Base-by-base conservation (phyloP, 805 yeast genomes). In the Dipodascopsis tothii region DNA sequence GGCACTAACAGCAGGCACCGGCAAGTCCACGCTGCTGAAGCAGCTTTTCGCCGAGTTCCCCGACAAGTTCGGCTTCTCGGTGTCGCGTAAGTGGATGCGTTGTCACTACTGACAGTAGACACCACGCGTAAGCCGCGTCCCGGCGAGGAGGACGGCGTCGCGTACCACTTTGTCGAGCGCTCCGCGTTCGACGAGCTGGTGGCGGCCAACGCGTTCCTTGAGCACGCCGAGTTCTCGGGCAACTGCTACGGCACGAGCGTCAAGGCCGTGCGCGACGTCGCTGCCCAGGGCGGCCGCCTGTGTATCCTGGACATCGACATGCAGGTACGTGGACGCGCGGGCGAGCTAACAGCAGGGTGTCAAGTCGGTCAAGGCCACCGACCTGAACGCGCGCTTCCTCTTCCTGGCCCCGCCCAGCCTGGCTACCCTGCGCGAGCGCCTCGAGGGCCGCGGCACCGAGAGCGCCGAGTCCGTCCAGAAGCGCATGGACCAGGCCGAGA, bases 161-260 rank as follows among this genome's bases (percentile, higher is more conserved):
- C 94, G 61, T 92, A 92, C 73, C 80, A 90, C 66, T 92, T 90
- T 63, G 75, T 75, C 43, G 74, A 82, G 23, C 88, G 83, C 45
- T 92, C 83, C 14, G 75, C 77, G 46, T 92, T 92, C 75, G 75
- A 86, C 66, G 61, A 70, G 55, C 72, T 85, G 65, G 86, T 92
- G 52, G 80, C 71, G 7, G 78, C 79, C 20, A 69, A 76, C 36
- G 82, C 80, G 51, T 92, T 92, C 69, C 80, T 92, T 54, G 99
- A 92, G 68, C 86, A 95, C 92, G 98, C 99, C 3, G 92, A 87
- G 67, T 92, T 92, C 60, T 85, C 95, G 9, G 97, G 97, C 41
- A 92, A 92, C 73, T 88, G 84, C 72, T 92, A 92, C 67, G 99
- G 99, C 46, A 92, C 98, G 39, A 73, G 95, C 37, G 72, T 86